A percentile compares a stretch with the other conserved stretches of the same genome.
Conservation (phyloP, 2,329 filamentous ascomycete genomes). For the Alternaria ventricosa region DNA sequence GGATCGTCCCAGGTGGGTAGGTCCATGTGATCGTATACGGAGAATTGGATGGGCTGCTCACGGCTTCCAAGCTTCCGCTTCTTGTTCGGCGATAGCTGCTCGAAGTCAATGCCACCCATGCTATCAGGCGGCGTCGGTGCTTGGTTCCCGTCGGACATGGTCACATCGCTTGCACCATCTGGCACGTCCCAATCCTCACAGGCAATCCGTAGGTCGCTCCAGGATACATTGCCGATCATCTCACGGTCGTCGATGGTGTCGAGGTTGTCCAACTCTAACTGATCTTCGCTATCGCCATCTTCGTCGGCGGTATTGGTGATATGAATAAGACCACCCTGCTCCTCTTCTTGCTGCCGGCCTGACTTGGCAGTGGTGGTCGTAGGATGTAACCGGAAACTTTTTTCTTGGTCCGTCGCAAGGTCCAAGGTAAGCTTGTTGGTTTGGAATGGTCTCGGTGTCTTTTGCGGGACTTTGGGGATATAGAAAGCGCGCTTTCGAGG, state of each 20-base stretch:
- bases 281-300: constrained; percentile 52
- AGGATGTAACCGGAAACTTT: constrained; percentile 76
- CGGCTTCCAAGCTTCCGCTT: constrained; percentile 64
- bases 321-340: constrained; percentile 63
- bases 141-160: constrained; percentile 38
- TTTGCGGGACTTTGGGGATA: constrained; percentile 77
- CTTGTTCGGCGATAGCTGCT: constrained; percentile 56
- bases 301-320: constrained; percentile 53
- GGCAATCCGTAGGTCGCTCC: constrained; percentile 82
- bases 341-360: constrained; percentile 54
- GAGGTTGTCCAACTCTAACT: constrained; percentile 56
- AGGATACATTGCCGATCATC: constrained; percentile 73
- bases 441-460: constrained; percentile 80
- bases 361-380: constrained; percentile 59
- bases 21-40: constrained; percentile 45
- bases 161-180: constrained; percentile 34
- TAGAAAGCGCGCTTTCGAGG: constrained; percentile 80
- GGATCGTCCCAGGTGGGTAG: constrained; percentile 80
- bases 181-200: constrained; percentile 84
- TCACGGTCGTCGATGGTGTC: constrained; percentile 66
- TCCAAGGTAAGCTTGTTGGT: constrained; percentile 91
- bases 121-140: constrained; percentile 36
- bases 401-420: constrained; percentile 83
- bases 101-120: constrained; percentile 33
- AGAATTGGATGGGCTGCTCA: constrained; percentile 35